Percentiles rank a stretch among this genome's conserved stretches.
Conservation (phyloP, 352 stramenopile genomes). For the Blastocystis sp. region DNA sequence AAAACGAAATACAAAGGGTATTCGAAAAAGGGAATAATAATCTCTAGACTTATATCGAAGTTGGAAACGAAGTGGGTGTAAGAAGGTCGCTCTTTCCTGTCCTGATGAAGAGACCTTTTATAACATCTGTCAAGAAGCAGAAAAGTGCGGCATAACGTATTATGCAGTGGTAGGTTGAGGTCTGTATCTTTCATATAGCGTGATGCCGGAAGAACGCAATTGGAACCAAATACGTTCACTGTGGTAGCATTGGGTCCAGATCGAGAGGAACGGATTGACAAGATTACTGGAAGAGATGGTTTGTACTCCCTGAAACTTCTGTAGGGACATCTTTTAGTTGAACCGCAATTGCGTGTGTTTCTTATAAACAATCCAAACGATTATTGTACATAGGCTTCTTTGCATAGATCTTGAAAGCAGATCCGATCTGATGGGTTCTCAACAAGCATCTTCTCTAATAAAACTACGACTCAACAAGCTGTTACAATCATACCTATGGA, state of each 20-base stretch:
- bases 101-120: constrained; percentile 13
- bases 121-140: background rate
- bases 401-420: background rate
- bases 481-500: background rate
- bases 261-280: constrained; percentile 54
- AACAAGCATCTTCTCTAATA: constrained; percentile 4
- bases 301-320: constrained; percentile 29
- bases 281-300: constrained; percentile 55
- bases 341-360: constrained; percentile 10
- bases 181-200: background rate
- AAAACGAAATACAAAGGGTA: constrained; percentile 14
- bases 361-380: background rate
- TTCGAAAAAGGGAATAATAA: background rate
- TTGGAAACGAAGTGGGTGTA: constrained; percentile 53
- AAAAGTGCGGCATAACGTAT: constrained; percentile 38
- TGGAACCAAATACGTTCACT: constrained; percentile 47
- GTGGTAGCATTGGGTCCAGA: constrained; percentile 22
- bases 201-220: constrained; percentile 38
- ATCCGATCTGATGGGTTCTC: background rate
- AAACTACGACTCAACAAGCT: background rate
- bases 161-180: constrained; percentile 30
- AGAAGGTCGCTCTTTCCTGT: constrained; percentile 53
- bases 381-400: constrained; percentile 34
- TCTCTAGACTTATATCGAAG: constrained; percentile 19
- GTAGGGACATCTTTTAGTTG: background rate